Evolutionary conservation across 768 basidiomycete species (phyloP).

Genomic region (Suillus lakei): DNA sequence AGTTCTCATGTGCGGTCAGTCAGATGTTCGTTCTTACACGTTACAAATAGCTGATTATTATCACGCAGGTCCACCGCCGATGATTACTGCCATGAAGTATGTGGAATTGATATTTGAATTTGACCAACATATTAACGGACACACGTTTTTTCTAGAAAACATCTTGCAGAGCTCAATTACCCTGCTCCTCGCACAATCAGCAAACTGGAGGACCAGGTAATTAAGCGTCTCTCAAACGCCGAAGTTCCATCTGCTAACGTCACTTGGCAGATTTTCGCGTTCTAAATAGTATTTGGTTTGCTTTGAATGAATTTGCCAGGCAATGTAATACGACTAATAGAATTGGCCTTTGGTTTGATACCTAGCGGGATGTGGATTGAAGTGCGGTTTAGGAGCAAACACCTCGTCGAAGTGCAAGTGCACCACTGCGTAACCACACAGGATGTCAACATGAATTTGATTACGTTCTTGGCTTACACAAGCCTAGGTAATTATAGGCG

Average conservation of each 20-base stretch:
- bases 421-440: neutral
- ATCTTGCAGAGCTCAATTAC: constrained; percentile 87
- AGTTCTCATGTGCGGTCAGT: constrained; percentile 85
- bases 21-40: constrained; percentile 17
- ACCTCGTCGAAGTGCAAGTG: neutral
- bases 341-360: neutral
- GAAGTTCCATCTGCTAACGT: constrained; percentile 18
- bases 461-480: neutral
- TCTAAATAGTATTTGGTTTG: constrained; percentile 28
- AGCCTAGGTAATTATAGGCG: neutral
- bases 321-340: neutral
- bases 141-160: constrained; percentile 70
- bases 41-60: constrained; percentile 8
- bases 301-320: neutral
- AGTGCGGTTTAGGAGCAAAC: neutral
- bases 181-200: constrained; percentile 87
- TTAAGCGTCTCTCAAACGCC: neutral
- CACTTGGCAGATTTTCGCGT: constrained; percentile 43
- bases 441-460: too few relatives aligned
- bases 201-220: constrained; percentile 89
- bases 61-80: constrained; percentile 66
- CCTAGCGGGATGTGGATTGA: neutral
- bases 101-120: constrained; percentile 25
- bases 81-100: constrained; percentile 81
- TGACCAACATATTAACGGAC: constrained; percentile 9